Percentiles rank a stretch among this genome's conserved stretches.
phyloP scores from a whole-genome alignment of 495 filamentous ascomycete genomes.

The Podospora bellae-mahoneyi region DNA sequence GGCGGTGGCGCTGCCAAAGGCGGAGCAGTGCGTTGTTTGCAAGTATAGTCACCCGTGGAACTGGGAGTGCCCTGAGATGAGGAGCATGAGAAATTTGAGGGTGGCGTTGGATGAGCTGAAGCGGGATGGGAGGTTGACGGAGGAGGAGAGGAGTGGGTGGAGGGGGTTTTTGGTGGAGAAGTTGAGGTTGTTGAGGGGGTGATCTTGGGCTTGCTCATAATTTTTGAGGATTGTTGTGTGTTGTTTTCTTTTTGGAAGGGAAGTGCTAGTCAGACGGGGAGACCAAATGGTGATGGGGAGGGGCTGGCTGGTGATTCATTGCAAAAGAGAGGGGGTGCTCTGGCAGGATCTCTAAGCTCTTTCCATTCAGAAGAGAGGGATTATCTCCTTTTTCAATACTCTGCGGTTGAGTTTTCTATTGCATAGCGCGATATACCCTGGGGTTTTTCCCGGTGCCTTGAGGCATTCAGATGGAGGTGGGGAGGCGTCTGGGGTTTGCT shows the following conservation, averaged over 20 bases:
- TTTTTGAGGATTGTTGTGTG: neutral
- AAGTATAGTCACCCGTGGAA: constrained; percentile 24
- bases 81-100: constrained; percentile 29
- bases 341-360: neutral
- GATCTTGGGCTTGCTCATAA: neutral
- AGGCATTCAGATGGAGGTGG: too few species aligned
- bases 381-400: neutral
- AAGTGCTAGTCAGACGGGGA: neutral
- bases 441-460: neutral
- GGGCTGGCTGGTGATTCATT: neutral
- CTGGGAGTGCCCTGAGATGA: constrained; percentile 34
- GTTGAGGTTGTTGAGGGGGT: constrained; percentile 14
- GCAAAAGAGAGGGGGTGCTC: neutral
- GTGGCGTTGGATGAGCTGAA: constrained; percentile 26
- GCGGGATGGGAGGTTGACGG: neutral
- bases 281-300: neutral
- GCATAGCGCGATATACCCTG: neutral
- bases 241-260: too few species aligned
- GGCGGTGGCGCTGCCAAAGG: neutral
- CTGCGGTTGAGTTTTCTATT: neutral
- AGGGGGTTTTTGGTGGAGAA: constrained; percentile 15
- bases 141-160: neutral
- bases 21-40: constrained; percentile 35
- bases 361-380: too few species aligned
- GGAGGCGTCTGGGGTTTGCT: too few species aligned